Evolutionary conservation across 2,329 filamentous ascomycete species (phyloP).

Genomic region (Sporothrix phasma): DNA sequence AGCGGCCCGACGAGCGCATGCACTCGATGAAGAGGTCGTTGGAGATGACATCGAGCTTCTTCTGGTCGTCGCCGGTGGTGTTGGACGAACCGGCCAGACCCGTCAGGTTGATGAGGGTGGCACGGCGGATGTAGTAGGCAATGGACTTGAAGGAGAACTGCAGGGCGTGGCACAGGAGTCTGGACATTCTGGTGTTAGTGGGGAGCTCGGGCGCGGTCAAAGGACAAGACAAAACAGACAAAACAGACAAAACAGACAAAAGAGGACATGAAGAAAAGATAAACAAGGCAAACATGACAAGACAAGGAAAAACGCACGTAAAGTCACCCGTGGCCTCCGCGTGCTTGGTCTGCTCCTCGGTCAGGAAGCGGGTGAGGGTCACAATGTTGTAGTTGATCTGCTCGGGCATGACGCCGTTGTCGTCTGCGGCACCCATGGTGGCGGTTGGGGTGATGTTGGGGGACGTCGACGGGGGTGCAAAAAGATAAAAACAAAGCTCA

Average conservation of each 20-base stretch:
- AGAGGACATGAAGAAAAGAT: constrained; percentile 30
- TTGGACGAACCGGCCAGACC: constrained; percentile 93
- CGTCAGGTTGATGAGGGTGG: constrained; percentile 88
- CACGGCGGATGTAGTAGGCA: constrained; percentile 96
- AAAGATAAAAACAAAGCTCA: background rate
- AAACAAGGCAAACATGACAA: background rate
- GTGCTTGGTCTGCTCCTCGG: constrained; percentile 89
- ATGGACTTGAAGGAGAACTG: constrained; percentile 99
- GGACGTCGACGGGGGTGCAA: background rate
- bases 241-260: background rate
- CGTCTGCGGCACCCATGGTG: constrained; percentile 25
- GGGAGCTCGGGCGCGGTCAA: too few relatives aligned
- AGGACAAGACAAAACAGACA: background rate
- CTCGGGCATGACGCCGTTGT: constrained; percentile 49
- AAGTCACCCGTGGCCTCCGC: constrained; percentile 96
- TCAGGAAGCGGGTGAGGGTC: constrained; percentile 89
- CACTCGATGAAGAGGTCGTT: constrained; percentile 96
- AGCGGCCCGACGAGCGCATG: constrained; percentile 87
- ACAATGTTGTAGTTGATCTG: constrained; percentile 93
- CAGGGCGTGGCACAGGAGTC: constrained; percentile 89
- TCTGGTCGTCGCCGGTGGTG: constrained; percentile 93
- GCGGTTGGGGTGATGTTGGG: constrained; percentile 7
- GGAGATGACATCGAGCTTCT: constrained; percentile 98
- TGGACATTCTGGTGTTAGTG: constrained; percentile 28
- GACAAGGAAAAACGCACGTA: constrained; percentile 42